These are phyloP conservation scores for Starmerella tilneyi DNA, from an alignment of 805 yeast species.

Conservation along the genomic window DNA sequence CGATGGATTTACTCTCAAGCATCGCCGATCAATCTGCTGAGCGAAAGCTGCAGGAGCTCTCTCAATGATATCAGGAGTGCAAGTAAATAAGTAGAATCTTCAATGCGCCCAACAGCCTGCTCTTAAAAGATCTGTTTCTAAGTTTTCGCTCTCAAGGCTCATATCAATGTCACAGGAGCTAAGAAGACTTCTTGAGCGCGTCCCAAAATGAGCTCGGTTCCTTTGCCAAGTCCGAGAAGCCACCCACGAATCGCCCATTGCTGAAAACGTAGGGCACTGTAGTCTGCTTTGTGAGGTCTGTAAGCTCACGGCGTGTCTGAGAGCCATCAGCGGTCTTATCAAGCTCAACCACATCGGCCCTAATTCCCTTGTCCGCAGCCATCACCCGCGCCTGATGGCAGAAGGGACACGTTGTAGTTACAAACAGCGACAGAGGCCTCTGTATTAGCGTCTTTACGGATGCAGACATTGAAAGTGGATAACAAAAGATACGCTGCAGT, in stretches of 20 bases:
- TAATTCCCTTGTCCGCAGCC: constrained; percentile 18
- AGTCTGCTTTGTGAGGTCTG: constrained; percentile 46
- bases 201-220: constrained; percentile 23
- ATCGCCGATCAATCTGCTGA: too few species aligned
- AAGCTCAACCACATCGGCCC: constrained; percentile 39
- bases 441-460: constrained; percentile 5
- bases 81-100: too few species aligned
- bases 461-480: constrained; percentile 3
- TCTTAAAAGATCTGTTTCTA: too few species aligned
- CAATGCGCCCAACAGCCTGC: too few species aligned
- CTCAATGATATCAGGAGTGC: too few species aligned
- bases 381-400: constrained; percentile 23
- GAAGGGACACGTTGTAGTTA: constrained; percentile 26
- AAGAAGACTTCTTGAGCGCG: background rate
- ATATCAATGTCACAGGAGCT: background rate
- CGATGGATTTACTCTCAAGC: too few species aligned
- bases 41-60: too few species aligned
- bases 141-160: too few species aligned
- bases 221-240: constrained; percentile 24
- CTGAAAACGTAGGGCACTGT: constrained; percentile 65
- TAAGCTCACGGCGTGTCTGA: constrained; percentile 46
- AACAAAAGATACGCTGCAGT: too few species aligned
- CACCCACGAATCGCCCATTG: constrained; percentile 48
- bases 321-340: constrained; percentile 47
- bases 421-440: constrained; percentile 24